A percentile compares a stretch with the other conserved stretches of the same genome.
Evolutionary conservation across 495 filamentous ascomycete genomes (phyloP).

Genomic region (Aspergillus bridgeri): DNA sequence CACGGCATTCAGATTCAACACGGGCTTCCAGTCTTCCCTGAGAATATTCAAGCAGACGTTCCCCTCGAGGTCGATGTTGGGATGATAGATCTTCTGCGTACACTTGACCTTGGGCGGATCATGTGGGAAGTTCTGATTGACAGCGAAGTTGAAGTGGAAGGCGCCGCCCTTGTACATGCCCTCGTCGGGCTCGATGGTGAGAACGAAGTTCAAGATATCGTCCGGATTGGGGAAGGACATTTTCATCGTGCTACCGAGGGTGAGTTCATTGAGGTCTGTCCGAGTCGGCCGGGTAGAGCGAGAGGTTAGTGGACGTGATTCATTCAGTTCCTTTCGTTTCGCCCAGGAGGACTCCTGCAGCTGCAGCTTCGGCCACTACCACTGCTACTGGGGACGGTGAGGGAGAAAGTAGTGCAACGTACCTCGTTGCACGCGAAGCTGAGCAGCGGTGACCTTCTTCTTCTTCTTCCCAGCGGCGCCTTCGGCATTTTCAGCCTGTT

Average conservation of each 20-base stretch:
- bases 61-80: constrained; percentile 96
- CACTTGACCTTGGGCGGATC: constrained; percentile 98
- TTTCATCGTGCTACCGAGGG: constrained; percentile 86
- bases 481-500: constrained; percentile 86
- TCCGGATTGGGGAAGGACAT: constrained; percentile 91
- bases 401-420: constrained; percentile 13
- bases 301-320: too few species aligned
- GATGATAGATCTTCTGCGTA: constrained; percentile 97
- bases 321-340: too few species aligned
- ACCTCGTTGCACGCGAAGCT: constrained; percentile 97
- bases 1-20: constrained; percentile 92
- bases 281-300: too few species aligned
- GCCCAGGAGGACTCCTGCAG: too few species aligned
- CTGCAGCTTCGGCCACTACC: too few species aligned
- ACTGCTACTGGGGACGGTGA: background rate
- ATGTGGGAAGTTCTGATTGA: constrained; percentile 93
- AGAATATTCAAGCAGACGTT: constrained; percentile 98
- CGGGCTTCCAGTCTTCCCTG: constrained; percentile 97
- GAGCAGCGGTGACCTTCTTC: constrained; percentile 96
- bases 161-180: constrained; percentile 92
- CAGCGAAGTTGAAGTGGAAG: constrained; percentile 88
- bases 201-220: constrained; percentile 92
- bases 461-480: constrained; percentile 77
- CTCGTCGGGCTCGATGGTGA: constrained; percentile 93
- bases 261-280: constrained; percentile 92